These are phyloP conservation scores for Stentor coeruleus DNA, from an alignment of 73 alveolate genomes.

Conservation along the genomic window DNA sequence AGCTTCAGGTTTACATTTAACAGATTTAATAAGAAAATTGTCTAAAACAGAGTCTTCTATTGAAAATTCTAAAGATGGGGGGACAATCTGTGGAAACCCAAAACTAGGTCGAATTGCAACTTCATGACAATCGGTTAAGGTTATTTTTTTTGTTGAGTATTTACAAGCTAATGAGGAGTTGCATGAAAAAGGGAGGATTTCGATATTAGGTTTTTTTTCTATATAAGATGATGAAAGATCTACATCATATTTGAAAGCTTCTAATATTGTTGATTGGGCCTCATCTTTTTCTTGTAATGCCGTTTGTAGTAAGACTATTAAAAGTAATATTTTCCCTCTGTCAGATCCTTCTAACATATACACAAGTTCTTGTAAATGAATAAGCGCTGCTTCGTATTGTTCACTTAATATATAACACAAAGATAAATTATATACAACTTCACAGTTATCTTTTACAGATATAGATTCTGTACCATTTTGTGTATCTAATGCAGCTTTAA, in stretches of 20 bases:
- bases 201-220: slow-evolving; percentile 1
- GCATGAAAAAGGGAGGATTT: slow-evolving; percentile 33
- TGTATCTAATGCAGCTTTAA: not conserved
- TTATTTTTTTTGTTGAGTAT: not conserved
- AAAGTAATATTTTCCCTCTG: not conserved
- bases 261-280: not conserved
- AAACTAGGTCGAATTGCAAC: slow-evolving; percentile 35
- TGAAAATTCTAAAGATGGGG: slow-evolving; percentile 35
- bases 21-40: slow-evolving; percentile 38
- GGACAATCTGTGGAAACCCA: slow-evolving; percentile 37
- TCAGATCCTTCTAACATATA: not conserved
- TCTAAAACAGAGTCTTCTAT: slow-evolving; percentile 33
- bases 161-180: slow-evolving; percentile 29
- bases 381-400: slow-evolving; percentile 5
- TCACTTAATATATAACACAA: slow-evolving; percentile 13
- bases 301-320: not conserved
- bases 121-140: slow-evolving; percentile 22
- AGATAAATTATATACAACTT: not conserved
- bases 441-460: not conserved
- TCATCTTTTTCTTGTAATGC: not conserved
- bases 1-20: slow-evolving; percentile 58
- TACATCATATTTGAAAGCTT: slow-evolving; percentile 11
- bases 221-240: not conserved
- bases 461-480: not conserved
- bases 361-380: not conserved